Base-by-base conservation (phyloP, 805 yeast species). In the Tetrapisispora phaffii region DNA sequence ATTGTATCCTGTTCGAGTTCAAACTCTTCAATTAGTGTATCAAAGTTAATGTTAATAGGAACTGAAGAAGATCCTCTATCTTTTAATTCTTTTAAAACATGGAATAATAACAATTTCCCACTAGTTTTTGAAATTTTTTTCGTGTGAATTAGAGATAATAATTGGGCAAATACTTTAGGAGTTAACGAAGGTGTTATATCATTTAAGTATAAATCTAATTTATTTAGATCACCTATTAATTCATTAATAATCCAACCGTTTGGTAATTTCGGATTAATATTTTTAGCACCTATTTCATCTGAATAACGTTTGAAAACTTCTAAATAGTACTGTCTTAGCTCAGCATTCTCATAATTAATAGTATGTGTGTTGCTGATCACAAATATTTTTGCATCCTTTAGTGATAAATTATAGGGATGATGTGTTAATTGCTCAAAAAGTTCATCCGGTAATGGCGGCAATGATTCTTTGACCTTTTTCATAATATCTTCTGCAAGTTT, bases 161-260 rank as follows among this genome's bases (percentile, higher is more conserved):
- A 61, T 34, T 79, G 78, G 0, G 78, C 69, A 36, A 89, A 69
- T 34, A 65, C 68, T 0, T 56, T 46, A 0, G 75, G 69, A 0
- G 79, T 63, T 8, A 73, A 56, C 15, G 63, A 46, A 3, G 59
- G 48, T 0, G 49, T 46, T 33, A 56, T 53, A 47, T 75, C 70
- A 12, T 45, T 50, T 29, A 68, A 39, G 4, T 60, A 48, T 5
- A 56, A 37, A 21, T 72, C 67, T 7, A 76, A 68, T 56, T 77
- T 79, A 7, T 77, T 71, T 48, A 85, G 68, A 13, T 77, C 68
- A 0, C 97, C 96, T 16, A 86, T 56, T 34, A 87, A 66, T 50
- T 86, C 89, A 63, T 90, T 89, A 7, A 86, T 77, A 8, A 87
- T 62, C 95, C 96, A 90, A 57, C 83, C 85, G 24, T 80, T 77